phyloP scores from a whole-genome alignment of 2,329 filamentous ascomycete species.

The Fulvia fulva region DNA sequence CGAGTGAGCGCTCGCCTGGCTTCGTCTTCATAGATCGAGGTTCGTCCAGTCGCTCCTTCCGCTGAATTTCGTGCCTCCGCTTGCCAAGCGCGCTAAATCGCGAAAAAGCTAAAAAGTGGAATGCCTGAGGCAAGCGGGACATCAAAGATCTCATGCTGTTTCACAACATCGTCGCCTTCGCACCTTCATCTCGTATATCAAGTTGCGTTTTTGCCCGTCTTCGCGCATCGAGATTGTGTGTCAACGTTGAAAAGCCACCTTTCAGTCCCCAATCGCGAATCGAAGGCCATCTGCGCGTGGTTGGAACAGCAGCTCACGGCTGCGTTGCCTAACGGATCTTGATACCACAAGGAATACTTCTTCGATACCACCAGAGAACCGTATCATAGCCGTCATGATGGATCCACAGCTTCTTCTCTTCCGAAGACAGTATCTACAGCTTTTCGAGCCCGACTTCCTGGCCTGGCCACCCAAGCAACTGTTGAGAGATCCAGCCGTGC shows the following conservation, averaged over 20 bases:
- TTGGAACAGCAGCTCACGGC: too few species aligned
- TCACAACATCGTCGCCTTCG: neutral
- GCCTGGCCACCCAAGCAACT: conserved; percentile 58
- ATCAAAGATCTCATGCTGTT: neutral
- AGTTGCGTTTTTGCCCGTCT: neutral
- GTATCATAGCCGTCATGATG: conserved; percentile 19
- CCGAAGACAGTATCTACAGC: conserved; percentile 74
- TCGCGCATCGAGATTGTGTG: neutral
- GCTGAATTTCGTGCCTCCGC: neutral
- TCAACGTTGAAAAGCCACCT: neutral
- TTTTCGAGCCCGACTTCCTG: conserved; percentile 59
- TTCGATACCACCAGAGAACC: neutral
- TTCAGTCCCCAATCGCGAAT: neutral
- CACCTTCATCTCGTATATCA: neutral
- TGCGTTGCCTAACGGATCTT: too few species aligned
- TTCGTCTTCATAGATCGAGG: neutral
- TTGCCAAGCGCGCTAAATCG: neutral
- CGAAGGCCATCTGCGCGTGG: neutral
- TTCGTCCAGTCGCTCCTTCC: neutral
- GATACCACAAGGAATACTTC: too few species aligned
- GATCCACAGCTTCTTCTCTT: conserved; percentile 45
- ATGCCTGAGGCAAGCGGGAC: neutral
- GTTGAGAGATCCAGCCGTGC: conserved; percentile 59
- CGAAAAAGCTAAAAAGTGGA: neutral
- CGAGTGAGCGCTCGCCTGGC: conserved; percentile 21